Percentiles rank a stretch among this genome's conserved stretches.
phyloP scores from a whole-genome alignment of 73 alveolate species.

The Paramecium caudatum region DNA sequence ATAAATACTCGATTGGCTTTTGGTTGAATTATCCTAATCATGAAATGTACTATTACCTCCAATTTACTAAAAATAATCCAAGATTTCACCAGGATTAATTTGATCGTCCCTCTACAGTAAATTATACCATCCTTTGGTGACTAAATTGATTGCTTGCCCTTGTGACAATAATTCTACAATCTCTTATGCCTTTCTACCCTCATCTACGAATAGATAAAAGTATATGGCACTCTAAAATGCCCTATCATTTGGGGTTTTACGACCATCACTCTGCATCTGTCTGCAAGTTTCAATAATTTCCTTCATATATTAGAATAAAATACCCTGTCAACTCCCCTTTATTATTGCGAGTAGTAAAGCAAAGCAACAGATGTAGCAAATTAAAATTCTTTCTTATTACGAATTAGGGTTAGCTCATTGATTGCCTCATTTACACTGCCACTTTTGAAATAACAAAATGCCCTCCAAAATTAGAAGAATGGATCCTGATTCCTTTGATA shows the following conservation, averaged over 20 bases:
- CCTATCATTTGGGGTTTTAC: constrained; percentile 86
- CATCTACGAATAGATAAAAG: constrained; percentile 78
- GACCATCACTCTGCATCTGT: constrained; percentile 78
- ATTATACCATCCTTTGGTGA: constrained; percentile 68
- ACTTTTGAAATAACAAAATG: constrained; percentile 94
- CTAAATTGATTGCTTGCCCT: constrained; percentile 53
- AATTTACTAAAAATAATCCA: constrained; percentile 84
- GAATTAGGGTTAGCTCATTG: constrained; percentile 92
- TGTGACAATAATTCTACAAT: constrained; percentile 63
- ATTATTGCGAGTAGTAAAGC: constrained; percentile 88
- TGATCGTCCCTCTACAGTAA: constrained; percentile 82
- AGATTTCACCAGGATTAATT: constrained; percentile 66
- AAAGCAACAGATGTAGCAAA: constrained; percentile 93
- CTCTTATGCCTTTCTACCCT: constrained; percentile 78
- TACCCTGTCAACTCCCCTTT: constrained; percentile 93
- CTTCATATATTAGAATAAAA: constrained; percentile 44
- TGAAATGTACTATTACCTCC: constrained; percentile 78
- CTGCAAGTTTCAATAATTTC: constrained; percentile 87
- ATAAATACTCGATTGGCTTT: constrained; percentile 84
- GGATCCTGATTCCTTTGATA: constrained; percentile 96
- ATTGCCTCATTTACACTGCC: constrained; percentile 98
- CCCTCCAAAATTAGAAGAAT: constrained; percentile 97
- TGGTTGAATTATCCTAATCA: constrained; percentile 80
- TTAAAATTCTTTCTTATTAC: constrained; percentile 92
- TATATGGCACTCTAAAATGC: constrained; percentile 86